phyloP scores from a whole-genome alignment of 331 rosid genomes.

The Pyrus hybrid region DNA sequence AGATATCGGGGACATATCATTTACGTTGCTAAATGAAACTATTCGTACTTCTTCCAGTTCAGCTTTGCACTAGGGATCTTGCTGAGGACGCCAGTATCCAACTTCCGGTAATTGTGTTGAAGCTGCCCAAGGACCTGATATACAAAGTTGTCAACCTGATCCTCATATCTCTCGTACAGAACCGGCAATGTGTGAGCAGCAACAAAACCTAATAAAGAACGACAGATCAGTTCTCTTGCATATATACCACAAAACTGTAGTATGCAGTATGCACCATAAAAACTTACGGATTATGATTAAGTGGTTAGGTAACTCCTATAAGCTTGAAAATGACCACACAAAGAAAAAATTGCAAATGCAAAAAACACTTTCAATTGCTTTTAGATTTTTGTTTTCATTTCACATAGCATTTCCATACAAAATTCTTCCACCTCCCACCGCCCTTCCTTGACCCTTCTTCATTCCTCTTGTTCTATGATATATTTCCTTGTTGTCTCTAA shows the following conservation, averaged over 20 bases:
- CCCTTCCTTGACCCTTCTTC: no score
- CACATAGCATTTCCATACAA: no score
- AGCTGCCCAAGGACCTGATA: conserved; percentile 50
- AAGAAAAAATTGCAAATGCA: no score
- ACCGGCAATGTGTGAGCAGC: conserved; percentile 90
- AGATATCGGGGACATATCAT: background rate
- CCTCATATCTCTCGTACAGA: conserved; percentile 74
- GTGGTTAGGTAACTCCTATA: background rate
- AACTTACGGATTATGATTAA: background rate
- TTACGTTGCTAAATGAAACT: conserved; percentile 15
- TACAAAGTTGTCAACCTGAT: conserved; percentile 57
- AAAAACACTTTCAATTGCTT: no score
- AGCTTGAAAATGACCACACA: no score
- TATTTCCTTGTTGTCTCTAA: no score
- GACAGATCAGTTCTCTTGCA: conserved; percentile 7
- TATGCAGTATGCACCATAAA: background rate
- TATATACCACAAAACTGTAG: background rate
- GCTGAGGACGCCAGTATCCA: conserved; percentile 65
- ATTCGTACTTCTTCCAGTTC: conserved; percentile 57
- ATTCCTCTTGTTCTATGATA: no score
- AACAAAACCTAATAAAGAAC: conserved; percentile 47
- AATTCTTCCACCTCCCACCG: no score
- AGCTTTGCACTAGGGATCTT: conserved; percentile 61
- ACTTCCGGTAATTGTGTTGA: conserved; percentile 35
- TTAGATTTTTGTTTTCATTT: no score